A percentile compares a stretch with the other conserved stretches of the same genome.
These are phyloP conservation scores for Heimioporus sp. DNA, from an alignment of 768 basidiomycete species.

Conservation along the genomic window DNA sequence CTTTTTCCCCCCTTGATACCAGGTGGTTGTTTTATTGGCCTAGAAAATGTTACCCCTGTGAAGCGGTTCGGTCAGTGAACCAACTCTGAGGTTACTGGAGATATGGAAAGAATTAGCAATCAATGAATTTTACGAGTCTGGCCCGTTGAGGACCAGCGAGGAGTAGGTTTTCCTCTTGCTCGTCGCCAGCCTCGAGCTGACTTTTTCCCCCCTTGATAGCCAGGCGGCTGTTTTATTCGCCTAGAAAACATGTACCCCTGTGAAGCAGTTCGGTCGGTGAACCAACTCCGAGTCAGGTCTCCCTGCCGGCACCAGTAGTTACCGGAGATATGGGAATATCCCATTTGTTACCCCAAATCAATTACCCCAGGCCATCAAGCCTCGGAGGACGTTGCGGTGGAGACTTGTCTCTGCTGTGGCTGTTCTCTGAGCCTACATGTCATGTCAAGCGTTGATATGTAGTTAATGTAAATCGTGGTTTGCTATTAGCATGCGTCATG, in stretches of 20 bases:
- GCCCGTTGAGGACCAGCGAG: constrained; percentile 19
- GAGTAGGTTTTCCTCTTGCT: constrained; percentile 3
- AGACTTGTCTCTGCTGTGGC: not conserved
- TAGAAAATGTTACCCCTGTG: not conserved
- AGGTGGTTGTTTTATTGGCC: constrained; percentile 9
- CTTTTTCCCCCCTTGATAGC: constrained; percentile 7
- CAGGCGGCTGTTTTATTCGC: constrained; percentile 11
- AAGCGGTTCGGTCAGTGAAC: not conserved
- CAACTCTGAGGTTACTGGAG: constrained; percentile 16
- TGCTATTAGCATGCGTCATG: too few species aligned
- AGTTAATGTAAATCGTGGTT: constrained; percentile 14
- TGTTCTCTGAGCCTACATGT: constrained; percentile 30
- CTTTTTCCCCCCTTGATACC: constrained; percentile 7
- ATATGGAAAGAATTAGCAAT: constrained; percentile 20
- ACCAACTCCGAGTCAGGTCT: constrained; percentile 3
- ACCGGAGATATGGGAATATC: constrained; percentile 23
- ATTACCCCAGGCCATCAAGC: constrained; percentile 38
- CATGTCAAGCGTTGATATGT: constrained; percentile 35
- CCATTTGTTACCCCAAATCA: constrained; percentile 33
- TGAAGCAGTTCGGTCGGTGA: not conserved
- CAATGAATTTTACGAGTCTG: constrained; percentile 19
- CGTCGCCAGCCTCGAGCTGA: too few species aligned
- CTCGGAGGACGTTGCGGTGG: constrained; percentile 20
- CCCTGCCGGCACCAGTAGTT: constrained; percentile 12
- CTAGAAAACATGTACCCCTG: not conserved